Base-by-base conservation (phyloP, 208 protist genomes). In the Crithidia fasciculata region DNA sequence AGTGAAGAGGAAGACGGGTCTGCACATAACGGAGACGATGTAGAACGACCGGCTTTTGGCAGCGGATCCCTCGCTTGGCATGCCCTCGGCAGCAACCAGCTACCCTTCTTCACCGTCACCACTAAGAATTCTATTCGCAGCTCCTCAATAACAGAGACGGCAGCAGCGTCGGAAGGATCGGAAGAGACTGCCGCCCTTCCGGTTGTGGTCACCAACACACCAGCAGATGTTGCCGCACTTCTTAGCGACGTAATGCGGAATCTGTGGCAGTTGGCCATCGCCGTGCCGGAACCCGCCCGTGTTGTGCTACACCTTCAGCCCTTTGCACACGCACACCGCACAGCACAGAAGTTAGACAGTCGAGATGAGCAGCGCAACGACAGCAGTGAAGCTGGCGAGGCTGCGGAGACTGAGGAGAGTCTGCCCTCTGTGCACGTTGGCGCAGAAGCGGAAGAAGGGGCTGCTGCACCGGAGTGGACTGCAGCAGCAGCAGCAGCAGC, bases 11-110 rank as follows among this genome's bases (percentile, higher is more conserved):
- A 53, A 8, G 40, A 68, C 10, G 36, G 45, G 2, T 41, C 37
- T n/a, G 52, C 41, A 2, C 43, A 18, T n/a, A 9, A 44, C 15
- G 43, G 10, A 18, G 47, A 15, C 4, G 39, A 15, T 13, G 37
- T 4, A 16, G 18, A 37, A 28, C 13, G 47, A 0, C 45, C 36
- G 41, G 76, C 66, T 2, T 91, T 87, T 71, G 89, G 86, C 16
- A 78, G 78, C 40, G 85, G 87, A n/a, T 94, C 89, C 7, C 81
- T 90, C 28, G 89, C 86, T 8, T 94, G 86, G 86, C 50, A 63
- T n/a, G 75, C 90, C 6, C 69, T 94, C 58, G 55, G 75, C 8
- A 61, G 78, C 55, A 78, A 92, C 44, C 84, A 72, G 53, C 43
- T 7, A 8, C 71, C 37, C 9, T 72, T 87, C 19, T 65, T 85